Conservation (phyloP, 192 early-diverging fungal genomes). For the Backusella luteola region DNA sequence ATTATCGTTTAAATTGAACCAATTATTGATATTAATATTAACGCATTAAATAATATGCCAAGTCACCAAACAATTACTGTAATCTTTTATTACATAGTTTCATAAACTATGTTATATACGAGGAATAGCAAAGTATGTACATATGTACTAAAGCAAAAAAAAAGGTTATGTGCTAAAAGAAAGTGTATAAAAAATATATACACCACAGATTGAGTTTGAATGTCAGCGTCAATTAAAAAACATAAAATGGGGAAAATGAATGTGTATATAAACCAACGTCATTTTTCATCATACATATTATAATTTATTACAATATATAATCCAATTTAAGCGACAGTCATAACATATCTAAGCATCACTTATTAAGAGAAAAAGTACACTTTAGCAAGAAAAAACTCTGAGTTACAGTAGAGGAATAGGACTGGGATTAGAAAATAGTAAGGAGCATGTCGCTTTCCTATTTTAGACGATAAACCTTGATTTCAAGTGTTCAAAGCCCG, state of each 20-base stretch:
- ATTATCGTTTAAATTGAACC: no score
- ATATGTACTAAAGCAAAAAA: no score
- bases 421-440: background rate
- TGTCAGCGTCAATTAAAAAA: background rate
- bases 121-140: no score
- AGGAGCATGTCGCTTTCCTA: background rate
- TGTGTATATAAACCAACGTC: background rate
- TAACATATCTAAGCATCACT: background rate
- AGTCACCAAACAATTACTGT: no score
- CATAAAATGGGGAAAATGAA: no score
- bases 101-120: no score
- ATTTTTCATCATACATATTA: background rate
- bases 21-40: no score
- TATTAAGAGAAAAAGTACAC: background rate
- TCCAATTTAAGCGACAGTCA: background rate
- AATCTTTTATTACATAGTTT: no score
- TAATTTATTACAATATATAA: background rate
- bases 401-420: background rate
- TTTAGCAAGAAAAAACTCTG: background rate
- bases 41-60: no score
- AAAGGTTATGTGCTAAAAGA: no score
- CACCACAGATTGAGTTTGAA: background rate
- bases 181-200: no score
- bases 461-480: background rate
- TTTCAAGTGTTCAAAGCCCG: conserved; percentile 1